phyloP scores from a whole-genome alignment of 2,329 filamentous ascomycete genomes.

The Teratosphaeria pseudoeucalypti region DNA sequence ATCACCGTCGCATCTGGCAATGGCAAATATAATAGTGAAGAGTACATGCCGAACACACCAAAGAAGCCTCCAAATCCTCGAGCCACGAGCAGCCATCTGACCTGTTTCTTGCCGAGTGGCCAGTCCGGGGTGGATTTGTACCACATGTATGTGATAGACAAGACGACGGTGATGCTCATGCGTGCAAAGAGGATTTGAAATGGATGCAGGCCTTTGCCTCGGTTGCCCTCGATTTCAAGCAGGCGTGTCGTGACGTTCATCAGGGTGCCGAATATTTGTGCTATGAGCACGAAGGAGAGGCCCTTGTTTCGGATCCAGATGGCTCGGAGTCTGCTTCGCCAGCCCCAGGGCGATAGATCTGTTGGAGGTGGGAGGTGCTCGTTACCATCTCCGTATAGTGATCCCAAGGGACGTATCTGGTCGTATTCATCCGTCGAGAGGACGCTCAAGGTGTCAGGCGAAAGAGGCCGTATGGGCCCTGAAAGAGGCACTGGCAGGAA shows the following conservation, averaged over 20 bases:
- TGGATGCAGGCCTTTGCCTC: constrained; percentile 64
- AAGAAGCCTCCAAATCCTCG: constrained; percentile 64
- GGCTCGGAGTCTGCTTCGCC: constrained; percentile 13
- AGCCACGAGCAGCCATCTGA: constrained; percentile 57
- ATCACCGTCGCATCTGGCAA: constrained; percentile 83
- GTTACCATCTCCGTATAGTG: neutral
- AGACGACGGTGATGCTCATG: constrained; percentile 61
- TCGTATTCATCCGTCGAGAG: constrained; percentile 25
- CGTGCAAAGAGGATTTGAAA: constrained; percentile 75
- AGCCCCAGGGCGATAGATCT: constrained; percentile 4
- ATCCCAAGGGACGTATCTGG: constrained; percentile 11
- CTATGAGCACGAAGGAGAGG: constrained; percentile 58
- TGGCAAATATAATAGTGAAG: constrained; percentile 66
- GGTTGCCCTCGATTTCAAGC: constrained; percentile 56
- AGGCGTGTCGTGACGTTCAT: constrained; percentile 79
- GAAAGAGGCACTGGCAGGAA: constrained; percentile 19
- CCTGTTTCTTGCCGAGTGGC: constrained; percentile 56
- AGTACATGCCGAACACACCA: constrained; percentile 69
- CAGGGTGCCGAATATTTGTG: constrained; percentile 70
- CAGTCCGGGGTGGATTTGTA: constrained; percentile 55
- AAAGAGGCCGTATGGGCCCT: constrained; percentile 27
- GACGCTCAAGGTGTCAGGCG: constrained; percentile 35
- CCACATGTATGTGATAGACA: constrained; percentile 65
- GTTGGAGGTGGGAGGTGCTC: neutral
- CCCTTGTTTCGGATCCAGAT: constrained; percentile 61